Percentiles rank a stretch among this genome's conserved stretches.
phyloP scores from a whole-genome alignment of 768 basidiomycete species.

The Trametes cinnabarina region DNA sequence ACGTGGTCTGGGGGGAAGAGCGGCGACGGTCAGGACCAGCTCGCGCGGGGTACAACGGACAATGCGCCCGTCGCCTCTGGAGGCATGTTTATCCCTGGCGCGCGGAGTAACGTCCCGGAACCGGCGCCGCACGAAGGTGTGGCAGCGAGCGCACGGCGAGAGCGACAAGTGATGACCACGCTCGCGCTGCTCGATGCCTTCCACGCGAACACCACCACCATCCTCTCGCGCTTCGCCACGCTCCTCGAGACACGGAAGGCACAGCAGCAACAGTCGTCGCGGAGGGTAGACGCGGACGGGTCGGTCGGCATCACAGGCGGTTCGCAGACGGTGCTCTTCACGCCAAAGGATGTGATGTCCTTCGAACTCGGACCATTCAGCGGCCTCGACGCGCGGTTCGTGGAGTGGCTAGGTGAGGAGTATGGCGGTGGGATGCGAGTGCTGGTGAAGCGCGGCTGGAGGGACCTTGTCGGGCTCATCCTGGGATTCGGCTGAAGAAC shows the following conservation, averaged over 20 bases:
- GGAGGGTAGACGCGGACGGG: conserved; percentile 40
- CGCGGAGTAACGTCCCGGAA: conserved; percentile 9
- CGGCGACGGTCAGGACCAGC: conserved; percentile 29
- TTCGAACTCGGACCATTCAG: conserved; percentile 79
- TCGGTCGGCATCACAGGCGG: not conserved
- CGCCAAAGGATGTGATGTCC: conserved; percentile 60
- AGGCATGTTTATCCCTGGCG: conserved; percentile 17
- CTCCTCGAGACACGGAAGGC: conserved; percentile 59
- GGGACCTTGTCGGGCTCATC: conserved; percentile 43
- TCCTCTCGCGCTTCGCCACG: conserved; percentile 33
- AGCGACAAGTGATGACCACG: conserved; percentile 43
- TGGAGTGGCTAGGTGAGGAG: conserved; percentile 75
- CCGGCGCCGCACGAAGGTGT: conserved; percentile 7
- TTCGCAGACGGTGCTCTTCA: conserved; percentile 41
- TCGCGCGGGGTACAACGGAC: conserved; percentile 4
- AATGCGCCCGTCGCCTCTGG: conserved; percentile 9
- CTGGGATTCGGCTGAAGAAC: conserved; percentile 39
- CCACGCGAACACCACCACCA: conserved; percentile 37
- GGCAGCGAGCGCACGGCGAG: conserved; percentile 19
- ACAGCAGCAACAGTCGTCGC: conserved; percentile 56
- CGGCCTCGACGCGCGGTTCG: conserved; percentile 63
- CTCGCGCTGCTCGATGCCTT: conserved; percentile 66
- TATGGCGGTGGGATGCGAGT: conserved; percentile 48
- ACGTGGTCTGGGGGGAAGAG: conserved; percentile 37
- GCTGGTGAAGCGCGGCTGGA: conserved; percentile 45